A percentile compares a stretch with the other conserved stretches of the same genome.
These are phyloP conservation scores for Leptographium radiaticola DNA, from an alignment of 2,329 filamentous ascomycete genomes.

Conservation along the genomic window DNA sequence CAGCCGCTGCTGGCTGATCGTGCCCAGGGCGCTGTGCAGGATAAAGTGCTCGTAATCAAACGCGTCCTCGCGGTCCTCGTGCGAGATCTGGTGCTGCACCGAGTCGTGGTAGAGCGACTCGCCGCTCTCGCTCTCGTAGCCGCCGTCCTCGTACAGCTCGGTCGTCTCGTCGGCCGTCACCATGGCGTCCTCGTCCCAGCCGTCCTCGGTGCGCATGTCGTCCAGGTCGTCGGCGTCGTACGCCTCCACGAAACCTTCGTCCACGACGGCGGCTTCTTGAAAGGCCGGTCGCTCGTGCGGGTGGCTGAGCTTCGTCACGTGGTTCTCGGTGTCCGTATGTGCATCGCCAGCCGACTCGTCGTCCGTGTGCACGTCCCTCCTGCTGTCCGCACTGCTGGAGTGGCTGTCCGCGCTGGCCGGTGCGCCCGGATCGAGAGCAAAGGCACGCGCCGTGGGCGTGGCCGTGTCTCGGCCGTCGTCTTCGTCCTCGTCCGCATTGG, in stretches of 20 bases:
- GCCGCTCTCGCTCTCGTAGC: constrained; percentile 47
- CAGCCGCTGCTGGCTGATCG: constrained; percentile 44
- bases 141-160: constrained; percentile 15
- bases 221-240: constrained; percentile 21
- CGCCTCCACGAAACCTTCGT: neutral
- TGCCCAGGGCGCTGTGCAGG: constrained; percentile 81
- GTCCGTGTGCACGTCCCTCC: constrained; percentile 10
- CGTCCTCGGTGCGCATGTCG: constrained; percentile 28
- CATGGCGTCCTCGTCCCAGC: constrained; percentile 16
- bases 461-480: neutral
- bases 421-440: neutral
- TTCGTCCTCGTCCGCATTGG: constrained; percentile 16
- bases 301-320: constrained; percentile 11
- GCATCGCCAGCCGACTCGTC: constrained; percentile 14
- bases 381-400: constrained; percentile 1
- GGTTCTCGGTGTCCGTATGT: constrained; percentile 17
- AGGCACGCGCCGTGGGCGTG: neutral
- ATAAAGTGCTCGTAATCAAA: constrained; percentile 98
- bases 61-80: constrained; percentile 87
- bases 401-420: constrained; percentile 3
- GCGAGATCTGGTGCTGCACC: constrained; percentile 50
- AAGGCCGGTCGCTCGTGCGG: constrained; percentile 2
- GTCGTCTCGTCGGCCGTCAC: constrained; percentile 21
- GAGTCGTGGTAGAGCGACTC: constrained; percentile 52
- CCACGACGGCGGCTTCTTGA: neutral